phyloP scores from a whole-genome alignment of 441 rosid species.

The Monsonia emarginata region DNA sequence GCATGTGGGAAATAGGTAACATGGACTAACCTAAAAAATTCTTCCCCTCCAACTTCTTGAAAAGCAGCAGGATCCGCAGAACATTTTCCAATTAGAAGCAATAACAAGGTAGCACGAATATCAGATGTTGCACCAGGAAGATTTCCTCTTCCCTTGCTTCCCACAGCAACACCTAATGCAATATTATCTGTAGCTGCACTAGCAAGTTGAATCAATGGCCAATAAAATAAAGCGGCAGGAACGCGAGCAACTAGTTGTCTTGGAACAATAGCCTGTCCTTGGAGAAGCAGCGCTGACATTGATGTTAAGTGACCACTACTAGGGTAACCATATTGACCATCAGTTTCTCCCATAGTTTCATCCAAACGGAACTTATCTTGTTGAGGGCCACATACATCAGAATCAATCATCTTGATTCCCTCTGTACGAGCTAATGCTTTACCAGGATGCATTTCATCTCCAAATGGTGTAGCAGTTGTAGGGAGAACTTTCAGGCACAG shows the following conservation, averaged over 20 bases:
- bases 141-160: constrained; percentile 98
- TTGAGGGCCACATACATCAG: constrained; percentile 32
- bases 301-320: constrained; percentile 46
- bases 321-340: constrained; percentile 34
- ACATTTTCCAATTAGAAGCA: constrained; percentile 93
- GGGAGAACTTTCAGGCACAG: constrained; percentile 84
- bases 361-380: constrained; percentile 28
- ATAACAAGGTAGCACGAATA: constrained; percentile 78
- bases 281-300: constrained; percentile 88
- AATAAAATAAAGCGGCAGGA: constrained; percentile 81
- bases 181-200: constrained; percentile 94
- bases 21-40: constrained; percentile 68
- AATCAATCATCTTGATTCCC: constrained; percentile 34
- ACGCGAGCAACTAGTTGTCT: constrained; percentile 94
- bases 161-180: constrained; percentile 97
- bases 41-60: constrained; percentile 86
- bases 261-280: constrained; percentile 83
- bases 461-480: constrained; percentile 35
- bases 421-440: constrained; percentile 23
- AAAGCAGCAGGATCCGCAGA: constrained; percentile 83
- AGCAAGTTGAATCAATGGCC: constrained; percentile 98
- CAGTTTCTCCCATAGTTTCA: constrained; percentile 42
- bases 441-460: constrained; percentile 33
- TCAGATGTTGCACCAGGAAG: constrained; percentile 95
- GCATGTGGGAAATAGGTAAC: constrained; percentile 10